Evolutionary conservation across 2,329 filamentous ascomycete species (phyloP).

Genomic region (Nemania sp.): DNA sequence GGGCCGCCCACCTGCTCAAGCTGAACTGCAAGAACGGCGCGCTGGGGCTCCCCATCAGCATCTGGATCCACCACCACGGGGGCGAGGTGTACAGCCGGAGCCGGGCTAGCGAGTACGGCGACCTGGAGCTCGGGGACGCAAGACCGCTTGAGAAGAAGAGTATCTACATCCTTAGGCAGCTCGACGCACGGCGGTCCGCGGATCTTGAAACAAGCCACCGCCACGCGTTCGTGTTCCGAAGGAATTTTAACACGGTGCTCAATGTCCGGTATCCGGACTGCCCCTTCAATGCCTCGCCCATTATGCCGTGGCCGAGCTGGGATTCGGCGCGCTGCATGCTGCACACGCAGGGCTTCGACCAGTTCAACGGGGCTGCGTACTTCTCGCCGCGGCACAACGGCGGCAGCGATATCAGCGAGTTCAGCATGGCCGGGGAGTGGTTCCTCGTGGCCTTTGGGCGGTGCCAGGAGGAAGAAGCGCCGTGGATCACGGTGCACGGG

Average conservation of each 20-base stretch:
- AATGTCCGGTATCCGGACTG: background rate
- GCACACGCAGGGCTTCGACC: slow-evolving; percentile 10
- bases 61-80: slow-evolving; percentile 13
- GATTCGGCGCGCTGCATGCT: background rate
- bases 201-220: background rate
- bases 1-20: slow-evolving; percentile 3
- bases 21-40: background rate
- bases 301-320: slow-evolving; percentile 1
- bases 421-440: background rate
- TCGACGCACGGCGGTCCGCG: background rate
- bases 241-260: slow-evolving; percentile 2
- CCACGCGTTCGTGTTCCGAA: slow-evolving; percentile 10
- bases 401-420: background rate
- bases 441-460: background rate
- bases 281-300: background rate
- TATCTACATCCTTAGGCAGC: slow-evolving; percentile 15
- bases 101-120: slow-evolving; percentile 7
- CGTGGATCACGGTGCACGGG: background rate
- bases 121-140: background rate
- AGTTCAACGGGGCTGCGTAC: slow-evolving; percentile 4
- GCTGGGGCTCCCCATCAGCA: background rate
- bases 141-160: background rate
- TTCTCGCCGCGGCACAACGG: background rate
- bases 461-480: background rate
- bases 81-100: slow-evolving; percentile 6